Evolutionary conservation across 2,329 filamentous ascomycete genomes (phyloP).

Genomic region (Beauveria sp.): DNA sequence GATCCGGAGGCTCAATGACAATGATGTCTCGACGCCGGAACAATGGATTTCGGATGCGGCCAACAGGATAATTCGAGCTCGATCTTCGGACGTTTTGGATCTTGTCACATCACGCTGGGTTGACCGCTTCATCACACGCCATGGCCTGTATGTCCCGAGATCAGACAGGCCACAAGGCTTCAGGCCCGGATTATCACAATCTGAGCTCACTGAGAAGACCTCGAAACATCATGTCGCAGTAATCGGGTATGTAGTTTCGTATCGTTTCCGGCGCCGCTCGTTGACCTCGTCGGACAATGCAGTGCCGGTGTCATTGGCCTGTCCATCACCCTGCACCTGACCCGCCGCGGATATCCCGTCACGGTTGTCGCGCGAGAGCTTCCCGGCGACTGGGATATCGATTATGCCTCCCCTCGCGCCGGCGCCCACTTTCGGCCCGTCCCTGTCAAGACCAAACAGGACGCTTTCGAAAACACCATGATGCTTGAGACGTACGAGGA

Average conservation of each 20-base stretch:
- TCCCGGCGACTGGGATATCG: slow-evolving; percentile 3
- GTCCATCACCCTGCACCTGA: slow-evolving; percentile 2
- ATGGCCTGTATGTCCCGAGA: no score
- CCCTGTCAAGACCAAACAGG: not conserved
- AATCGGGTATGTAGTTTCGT: not conserved
- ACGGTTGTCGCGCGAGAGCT: not conserved
- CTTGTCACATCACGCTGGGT: no score
- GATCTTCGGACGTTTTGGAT: no score
- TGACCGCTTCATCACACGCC: no score
- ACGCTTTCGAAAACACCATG: not conserved
- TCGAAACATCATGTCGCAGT: not conserved
- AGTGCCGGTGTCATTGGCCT: slow-evolving; percentile 11
- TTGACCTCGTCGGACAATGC: not conserved
- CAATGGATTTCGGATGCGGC: no score
- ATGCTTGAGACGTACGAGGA: slow-evolving; percentile 5
- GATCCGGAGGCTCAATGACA: no score
- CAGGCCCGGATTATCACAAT: no score
- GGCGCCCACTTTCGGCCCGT: slow-evolving; percentile 7
- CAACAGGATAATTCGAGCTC: no score
- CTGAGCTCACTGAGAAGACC: not conserved
- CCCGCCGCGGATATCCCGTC: not conserved
- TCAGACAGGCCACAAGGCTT: no score
- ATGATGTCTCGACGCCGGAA: no score
- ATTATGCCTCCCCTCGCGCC: slow-evolving; percentile 2
- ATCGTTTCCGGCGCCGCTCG: not conserved